Evolutionary conservation across 345 rosid species (phyloP).

Genomic region (Syzygium aromaticum): DNA sequence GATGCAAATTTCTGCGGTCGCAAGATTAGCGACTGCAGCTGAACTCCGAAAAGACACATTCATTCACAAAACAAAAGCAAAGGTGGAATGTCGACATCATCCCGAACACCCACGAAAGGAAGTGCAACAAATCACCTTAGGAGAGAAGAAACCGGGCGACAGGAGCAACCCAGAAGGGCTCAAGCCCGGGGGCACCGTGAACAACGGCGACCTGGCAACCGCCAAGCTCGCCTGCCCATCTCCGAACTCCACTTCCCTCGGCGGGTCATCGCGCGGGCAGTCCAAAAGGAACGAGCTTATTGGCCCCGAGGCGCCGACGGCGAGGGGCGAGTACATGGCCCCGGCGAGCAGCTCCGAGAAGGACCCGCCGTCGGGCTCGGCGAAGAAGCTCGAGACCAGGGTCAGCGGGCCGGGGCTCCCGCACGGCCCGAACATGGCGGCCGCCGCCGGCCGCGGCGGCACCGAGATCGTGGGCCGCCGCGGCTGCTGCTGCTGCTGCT

Average conservation of each 20-base stretch:
- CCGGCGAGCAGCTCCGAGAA: slow-evolving; percentile 93
- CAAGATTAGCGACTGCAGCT: neutral
- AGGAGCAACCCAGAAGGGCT: slow-evolving; percentile 89
- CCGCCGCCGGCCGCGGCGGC: slow-evolving; percentile 57
- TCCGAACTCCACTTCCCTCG: slow-evolving; percentile 17
- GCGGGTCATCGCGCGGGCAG: slow-evolving; percentile 1
- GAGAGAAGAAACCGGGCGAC: slow-evolving; percentile 70
- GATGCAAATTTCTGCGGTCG: neutral
- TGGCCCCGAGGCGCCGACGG: neutral
- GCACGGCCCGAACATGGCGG: slow-evolving; percentile 33
- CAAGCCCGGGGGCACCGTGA: slow-evolving; percentile 78
- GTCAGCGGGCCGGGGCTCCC: slow-evolving; percentile 92
- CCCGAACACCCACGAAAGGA: neutral
- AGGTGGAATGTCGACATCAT: neutral
- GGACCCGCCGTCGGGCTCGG: slow-evolving; percentile 49
- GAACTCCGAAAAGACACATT: neutral
- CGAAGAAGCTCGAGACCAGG: slow-evolving; percentile 73
- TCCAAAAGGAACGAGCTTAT: neutral
- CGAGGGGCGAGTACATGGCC: slow-evolving; percentile 41
- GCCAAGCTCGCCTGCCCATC: slow-evolving; percentile 38
- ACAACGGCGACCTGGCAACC: slow-evolving; percentile 43
- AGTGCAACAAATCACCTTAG: slow-evolving; percentile 19
- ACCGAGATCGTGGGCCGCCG: slow-evolving; percentile 61
- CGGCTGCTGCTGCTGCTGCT: slow-evolving; percentile 20
- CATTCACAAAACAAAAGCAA: neutral